Evolutionary conservation across 495 filamentous ascomycete species (phyloP), one percentile per base, ranked within the genome.

Genomic region (Ramalina intermedia): DNA sequence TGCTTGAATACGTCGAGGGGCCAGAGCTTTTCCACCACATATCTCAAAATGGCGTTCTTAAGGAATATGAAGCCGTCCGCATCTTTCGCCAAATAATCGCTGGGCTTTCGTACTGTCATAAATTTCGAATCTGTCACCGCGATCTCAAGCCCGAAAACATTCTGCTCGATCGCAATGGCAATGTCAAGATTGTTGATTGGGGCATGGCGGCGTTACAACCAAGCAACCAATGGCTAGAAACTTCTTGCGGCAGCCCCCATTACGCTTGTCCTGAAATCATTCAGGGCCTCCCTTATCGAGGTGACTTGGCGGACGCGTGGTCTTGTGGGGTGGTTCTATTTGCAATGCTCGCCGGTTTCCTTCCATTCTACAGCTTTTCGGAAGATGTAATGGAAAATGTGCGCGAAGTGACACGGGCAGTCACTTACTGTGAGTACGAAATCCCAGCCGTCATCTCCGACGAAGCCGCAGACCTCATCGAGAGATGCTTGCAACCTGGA

Each of bases 131-230:
- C 51, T 93, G 87, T 62, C 91, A 99, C 59, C 83, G 91, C 23
- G 91, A 99, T 53, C 67, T 99, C 29, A 99, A 99, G 66, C 91
- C 87, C 0, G 91, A 99, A 65, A 99, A 99, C 56, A 95, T 98
- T 37, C 70, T 99, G 14, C 63, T 99, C 24, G 85, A 87, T 49
- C 63, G 63, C 6, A 63, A 78, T 12, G 71, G 72, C 20, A 79
- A 84, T 40, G 73, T 96, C 63, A 96, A 96, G 64, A 77, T 99
- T 36, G 89, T 86, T 29, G 91, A 99, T 63, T 99, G 96, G 63
- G 90, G 91, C 16, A 94, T 99, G 87, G 91, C 93, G 16, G 88
- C 87, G 12, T 66, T 96, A 26, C 90, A 96, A 54, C 90, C 93
- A 24, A 68, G 71, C 13, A 76, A 73, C 21, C 77, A 84, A 53